A percentile compares a stretch with the other conserved stretches of the same genome.
Evolutionary conservation across 2,329 filamentous ascomycete genomes (phyloP).

Genomic region (Tolypocladium nubicola): DNA sequence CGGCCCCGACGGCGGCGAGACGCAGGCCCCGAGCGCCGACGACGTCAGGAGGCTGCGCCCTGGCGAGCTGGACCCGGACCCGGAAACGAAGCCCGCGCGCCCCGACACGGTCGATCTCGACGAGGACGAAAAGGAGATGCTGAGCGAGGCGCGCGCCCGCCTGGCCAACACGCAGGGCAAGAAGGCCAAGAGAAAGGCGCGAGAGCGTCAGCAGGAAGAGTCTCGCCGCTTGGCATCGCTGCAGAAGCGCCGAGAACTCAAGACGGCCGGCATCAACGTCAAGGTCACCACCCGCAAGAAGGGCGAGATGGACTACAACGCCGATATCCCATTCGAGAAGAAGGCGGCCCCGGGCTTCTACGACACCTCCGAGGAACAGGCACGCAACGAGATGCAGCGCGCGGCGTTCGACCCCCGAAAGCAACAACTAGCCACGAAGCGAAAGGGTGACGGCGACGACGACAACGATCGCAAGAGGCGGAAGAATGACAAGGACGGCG

Average conservation of each 20-base stretch:
- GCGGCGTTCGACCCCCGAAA: slow-evolving; percentile 86
- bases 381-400: slow-evolving; percentile 71
- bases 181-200: slow-evolving; percentile 95
- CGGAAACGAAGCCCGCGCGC: slow-evolving; percentile 88
- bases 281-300: slow-evolving; percentile 86
- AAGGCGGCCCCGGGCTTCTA: slow-evolving; percentile 82
- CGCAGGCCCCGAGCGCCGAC: slow-evolving; percentile 79
- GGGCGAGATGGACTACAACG: slow-evolving; percentile 99
- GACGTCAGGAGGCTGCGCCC: slow-evolving; percentile 82
- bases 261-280: slow-evolving; percentile 96
- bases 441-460: slow-evolving; percentile 88
- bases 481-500: slow-evolving; percentile 76
- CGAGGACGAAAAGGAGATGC: slow-evolving; percentile 98
- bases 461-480: slow-evolving; percentile 71
- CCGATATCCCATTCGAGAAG: slow-evolving; percentile 96
- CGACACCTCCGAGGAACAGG: slow-evolving; percentile 77
- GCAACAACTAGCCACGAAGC: slow-evolving; percentile 80
- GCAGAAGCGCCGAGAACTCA: slow-evolving; percentile 92
- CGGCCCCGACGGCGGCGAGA: slow-evolving; percentile 79
- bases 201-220: slow-evolving; percentile 91
- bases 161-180: slow-evolving; percentile 97
- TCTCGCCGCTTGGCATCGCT: slow-evolving; percentile 79
- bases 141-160: slow-evolving; percentile 92
- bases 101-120: slow-evolving; percentile 97
- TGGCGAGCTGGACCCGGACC: slow-evolving; percentile 93